Evolutionary conservation across 192 early-diverging fungal species (phyloP).

Genomic region (Thamnidium elegans): DNA sequence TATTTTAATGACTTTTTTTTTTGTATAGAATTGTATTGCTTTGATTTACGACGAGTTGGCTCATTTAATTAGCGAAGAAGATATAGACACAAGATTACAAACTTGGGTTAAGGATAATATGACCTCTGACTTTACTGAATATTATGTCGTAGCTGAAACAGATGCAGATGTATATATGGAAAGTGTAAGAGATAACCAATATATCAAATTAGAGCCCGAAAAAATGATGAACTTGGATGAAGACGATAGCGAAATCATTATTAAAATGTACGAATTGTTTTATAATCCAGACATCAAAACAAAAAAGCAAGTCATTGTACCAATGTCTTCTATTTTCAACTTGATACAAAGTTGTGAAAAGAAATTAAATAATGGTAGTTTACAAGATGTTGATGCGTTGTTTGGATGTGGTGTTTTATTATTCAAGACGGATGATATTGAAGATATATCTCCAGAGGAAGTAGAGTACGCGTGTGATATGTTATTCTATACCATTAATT

Average conservation of each 20-base stretch:
- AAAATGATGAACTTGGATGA: slow-evolving; percentile 49
- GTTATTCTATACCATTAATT: slow-evolving; percentile 51
- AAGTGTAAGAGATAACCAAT: slow-evolving; percentile 17
- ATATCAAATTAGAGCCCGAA: slow-evolving; percentile 30
- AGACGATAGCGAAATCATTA: slow-evolving; percentile 28
- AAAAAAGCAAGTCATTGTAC: slow-evolving; percentile 30
- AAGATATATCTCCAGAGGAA: slow-evolving; percentile 18
- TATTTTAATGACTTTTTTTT: neutral
- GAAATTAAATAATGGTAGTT: slow-evolving; percentile 42
- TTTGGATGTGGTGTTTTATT: slow-evolving; percentile 64
- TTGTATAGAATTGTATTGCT: slow-evolving; percentile 60
- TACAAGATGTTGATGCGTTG: slow-evolving; percentile 66
- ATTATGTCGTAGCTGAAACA: slow-evolving; percentile 46
- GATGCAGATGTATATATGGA: slow-evolving; percentile 26
- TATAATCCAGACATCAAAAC: neutral
- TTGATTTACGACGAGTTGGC: slow-evolving; percentile 74
- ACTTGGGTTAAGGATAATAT: slow-evolving; percentile 69
- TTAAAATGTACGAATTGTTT: slow-evolving; percentile 12
- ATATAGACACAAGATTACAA: slow-evolving; percentile 54
- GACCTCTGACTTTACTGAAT: slow-evolving; percentile 56
- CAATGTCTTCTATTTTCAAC: slow-evolving; percentile 65
- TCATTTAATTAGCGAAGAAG: slow-evolving; percentile 51
- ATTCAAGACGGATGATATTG: slow-evolving; percentile 39
- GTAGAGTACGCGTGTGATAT: slow-evolving; percentile 29
- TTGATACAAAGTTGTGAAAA: slow-evolving; percentile 73